Conservation (phyloP, 805 yeast species). For the Dipodascus albidus region DNA sequence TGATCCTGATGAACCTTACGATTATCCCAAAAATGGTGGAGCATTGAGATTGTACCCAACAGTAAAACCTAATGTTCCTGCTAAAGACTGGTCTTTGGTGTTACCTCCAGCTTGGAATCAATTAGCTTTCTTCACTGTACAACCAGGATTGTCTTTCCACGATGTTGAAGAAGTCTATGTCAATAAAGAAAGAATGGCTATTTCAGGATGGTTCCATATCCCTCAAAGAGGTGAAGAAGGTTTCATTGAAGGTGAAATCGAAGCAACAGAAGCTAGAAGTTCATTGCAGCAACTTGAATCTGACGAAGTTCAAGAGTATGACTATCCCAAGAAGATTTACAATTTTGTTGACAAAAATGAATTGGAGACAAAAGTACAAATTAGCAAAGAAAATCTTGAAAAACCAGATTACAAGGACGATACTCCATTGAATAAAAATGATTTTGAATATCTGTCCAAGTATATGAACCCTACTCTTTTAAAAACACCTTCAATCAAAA, state of each 20-base stretch:
- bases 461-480: conserved; percentile 49
- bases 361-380: conserved; percentile 3
- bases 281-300: conserved; percentile 74
- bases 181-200: conserved; percentile 80
- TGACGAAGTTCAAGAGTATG: conserved; percentile 64
- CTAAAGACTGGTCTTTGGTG: conserved; percentile 55
- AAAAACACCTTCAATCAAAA: conserved; percentile 26
- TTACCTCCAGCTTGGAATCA: conserved; percentile 92
- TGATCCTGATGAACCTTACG: conserved; percentile 84
- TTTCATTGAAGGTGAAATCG: conserved; percentile 71
- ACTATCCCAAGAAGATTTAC: conserved; percentile 50
- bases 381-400: conserved; percentile 3
- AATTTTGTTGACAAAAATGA: conserved; percentile 4
- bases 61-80: conserved; percentile 80
- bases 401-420: conserved; percentile 4
- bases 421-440: conserved; percentile 28
- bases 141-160: conserved; percentile 94
- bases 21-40: conserved; percentile 80
- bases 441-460: conserved; percentile 36
- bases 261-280: conserved; percentile 57
- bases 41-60: conserved; percentile 79
- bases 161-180: conserved; percentile 96
- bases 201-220: conserved; percentile 98
- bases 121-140: conserved; percentile 89
- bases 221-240: conserved; percentile 93